Conservation (phyloP, 2,329 filamentous ascomycete species). For the Fusarium setosum region DNA sequence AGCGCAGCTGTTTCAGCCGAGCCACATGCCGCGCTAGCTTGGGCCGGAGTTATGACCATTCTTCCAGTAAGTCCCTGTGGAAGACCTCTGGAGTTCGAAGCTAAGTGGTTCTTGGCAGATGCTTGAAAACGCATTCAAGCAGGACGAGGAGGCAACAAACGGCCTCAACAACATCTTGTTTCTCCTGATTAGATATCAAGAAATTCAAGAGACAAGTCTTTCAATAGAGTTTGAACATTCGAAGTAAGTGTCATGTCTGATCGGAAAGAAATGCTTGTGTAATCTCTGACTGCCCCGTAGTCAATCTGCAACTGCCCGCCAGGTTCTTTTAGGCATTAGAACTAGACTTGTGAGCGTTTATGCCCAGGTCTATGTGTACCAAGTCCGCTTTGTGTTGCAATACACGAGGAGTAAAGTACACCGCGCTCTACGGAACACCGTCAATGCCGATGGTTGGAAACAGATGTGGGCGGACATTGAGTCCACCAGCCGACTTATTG, state of each 20-base stretch:
- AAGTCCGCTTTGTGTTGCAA: slow-evolving; percentile 7
- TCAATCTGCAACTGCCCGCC: neutral
- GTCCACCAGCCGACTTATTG: neutral
- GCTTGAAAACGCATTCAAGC: neutral
- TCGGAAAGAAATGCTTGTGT: neutral
- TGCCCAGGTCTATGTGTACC: slow-evolving; percentile 1
- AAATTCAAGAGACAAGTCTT: neutral
- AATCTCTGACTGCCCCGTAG: neutral
- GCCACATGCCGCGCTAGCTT: slow-evolving; percentile 13
- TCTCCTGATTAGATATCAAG: slow-evolving; percentile 8
- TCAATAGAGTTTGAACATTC: neutral
- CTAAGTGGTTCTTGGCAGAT: neutral
- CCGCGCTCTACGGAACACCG: neutral
- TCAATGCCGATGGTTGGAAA: slow-evolving; percentile 6
- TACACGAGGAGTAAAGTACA: neutral
- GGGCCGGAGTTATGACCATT: slow-evolving; percentile 4
- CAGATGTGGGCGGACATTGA: neutral
- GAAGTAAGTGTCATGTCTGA: neutral
- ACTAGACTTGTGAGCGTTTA: slow-evolving; percentile 9
- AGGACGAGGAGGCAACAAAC: slow-evolving; percentile 12
- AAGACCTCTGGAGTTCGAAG: neutral
- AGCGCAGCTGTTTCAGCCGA: slow-evolving; percentile 1
- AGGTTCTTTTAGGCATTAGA: neutral
- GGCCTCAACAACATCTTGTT: slow-evolving; percentile 3
- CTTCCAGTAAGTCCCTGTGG: slow-evolving; percentile 12